Evolutionary conservation across 2,329 filamentous ascomycete genomes (phyloP), one percentile per base, ranked within the genome.

Genomic region (Penicillium hordei): DNA sequence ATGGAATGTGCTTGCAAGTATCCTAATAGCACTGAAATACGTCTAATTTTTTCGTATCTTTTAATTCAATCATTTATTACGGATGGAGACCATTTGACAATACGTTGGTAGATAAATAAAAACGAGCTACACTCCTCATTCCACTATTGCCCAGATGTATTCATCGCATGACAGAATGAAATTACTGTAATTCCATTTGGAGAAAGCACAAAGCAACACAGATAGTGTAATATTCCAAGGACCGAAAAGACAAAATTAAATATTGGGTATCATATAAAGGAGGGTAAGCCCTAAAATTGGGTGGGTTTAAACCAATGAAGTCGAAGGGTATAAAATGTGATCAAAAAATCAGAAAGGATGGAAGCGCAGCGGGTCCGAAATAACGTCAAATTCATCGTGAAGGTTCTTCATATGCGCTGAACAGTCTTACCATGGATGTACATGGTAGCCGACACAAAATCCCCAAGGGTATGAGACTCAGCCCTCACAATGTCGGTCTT

Each of bases 231-330:
- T 34, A 17, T 33, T 46, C 29, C 29, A 23, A 33, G 12, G 0
- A 4, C 8, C 7, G 1, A 48, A 48, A 48, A 4, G 6, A 9
- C 2, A 29, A 12, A 8, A 40, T 40, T 21, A 40, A 36, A 53
- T 29, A 31, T n/a, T 27, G 49, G 55, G 55, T 57, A 57, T 53
- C 55, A 48, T 31, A 48, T 48, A 46, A 39, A 39, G 17, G 19
- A 15, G 23, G 2, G 27, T 10, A n/a, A 15, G 40, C 21, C 23
- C 19, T 5, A 19, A 4, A 5, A 2, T n/a, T 23, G 10, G 21
- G 8, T 36, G 19, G 2, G 33, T 19, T 19, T 8, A 38, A 46
- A 12, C 2, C 8, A 19, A 29, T 21, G 12, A 9, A 23, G 15
- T 23, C 21, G 13, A 38, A 25, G 19, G 21, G 31, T 36, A 27